phyloP scores from a whole-genome alignment of 2,329 filamentous ascomycete species.

The Capronia epimyces region DNA sequence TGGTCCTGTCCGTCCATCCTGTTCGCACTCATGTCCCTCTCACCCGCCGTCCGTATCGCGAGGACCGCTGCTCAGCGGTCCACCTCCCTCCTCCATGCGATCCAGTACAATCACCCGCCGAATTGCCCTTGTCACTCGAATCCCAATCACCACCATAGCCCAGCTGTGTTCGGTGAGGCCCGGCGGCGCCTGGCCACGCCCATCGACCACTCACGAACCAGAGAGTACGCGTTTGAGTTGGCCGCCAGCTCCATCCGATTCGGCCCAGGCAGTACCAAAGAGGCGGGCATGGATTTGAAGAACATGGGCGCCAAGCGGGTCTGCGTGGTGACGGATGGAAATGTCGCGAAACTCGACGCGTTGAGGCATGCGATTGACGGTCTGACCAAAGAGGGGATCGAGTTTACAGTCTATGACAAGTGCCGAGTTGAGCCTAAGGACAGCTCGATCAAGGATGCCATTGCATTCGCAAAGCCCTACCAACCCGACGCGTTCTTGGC shows the following conservation, averaged over 20 bases:
- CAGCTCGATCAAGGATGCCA: constrained; percentile 84
- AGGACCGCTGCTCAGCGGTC: constrained; percentile 45
- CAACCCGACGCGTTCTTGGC: constrained; percentile 84
- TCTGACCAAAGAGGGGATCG: constrained; percentile 69
- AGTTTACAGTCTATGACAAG: constrained; percentile 74
- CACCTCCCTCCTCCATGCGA: constrained; percentile 68
- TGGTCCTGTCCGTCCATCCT: too few relatives aligned
- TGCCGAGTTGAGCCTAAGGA: constrained; percentile 91
- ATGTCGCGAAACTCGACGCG: constrained; percentile 73
- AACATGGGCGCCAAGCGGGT: constrained; percentile 85
- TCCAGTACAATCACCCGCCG: constrained; percentile 84
- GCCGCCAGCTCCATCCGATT: constrained; percentile 92
- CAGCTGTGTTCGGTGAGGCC: constrained; percentile 49
- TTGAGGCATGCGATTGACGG: constrained; percentile 86
- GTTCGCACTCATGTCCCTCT: constrained; percentile 32
- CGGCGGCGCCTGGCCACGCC: constrained; percentile 68
- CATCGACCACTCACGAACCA: constrained; percentile 63
- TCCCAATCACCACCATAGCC: constrained; percentile 61
- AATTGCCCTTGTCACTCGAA: constrained; percentile 91
- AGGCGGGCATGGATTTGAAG: constrained; percentile 95
- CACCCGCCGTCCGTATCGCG: constrained; percentile 41
- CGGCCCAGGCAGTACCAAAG: constrained; percentile 84
- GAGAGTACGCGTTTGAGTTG: constrained; percentile 99
- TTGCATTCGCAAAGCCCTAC: constrained; percentile 76
- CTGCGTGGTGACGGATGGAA: constrained; percentile 84